Evolutionary conservation across 2,329 filamentous ascomycete species (phyloP).

Genomic region (Orbilia quercus): DNA sequence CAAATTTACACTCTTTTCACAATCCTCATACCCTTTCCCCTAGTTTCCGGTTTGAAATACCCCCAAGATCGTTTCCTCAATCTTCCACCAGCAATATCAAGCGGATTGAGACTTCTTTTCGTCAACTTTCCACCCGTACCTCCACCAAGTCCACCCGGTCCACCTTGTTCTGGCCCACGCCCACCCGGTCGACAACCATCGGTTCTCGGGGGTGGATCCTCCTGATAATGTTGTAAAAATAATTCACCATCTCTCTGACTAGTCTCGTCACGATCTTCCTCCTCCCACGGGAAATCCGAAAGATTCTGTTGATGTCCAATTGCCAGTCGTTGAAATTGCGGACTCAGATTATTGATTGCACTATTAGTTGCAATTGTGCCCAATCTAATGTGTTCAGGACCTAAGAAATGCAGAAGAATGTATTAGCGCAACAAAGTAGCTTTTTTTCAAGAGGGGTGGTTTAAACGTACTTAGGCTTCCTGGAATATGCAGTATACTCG

Average conservation of each 20-base stretch:
- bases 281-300: constrained; percentile 28
- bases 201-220: background rate
- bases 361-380: background rate
- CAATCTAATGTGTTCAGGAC: constrained; percentile 11
- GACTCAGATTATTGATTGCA: constrained; percentile 2
- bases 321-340: background rate
- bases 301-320: constrained; percentile 8
- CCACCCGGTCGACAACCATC: constrained; percentile 3
- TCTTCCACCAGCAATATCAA: constrained; percentile 34
- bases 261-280: constrained; percentile 25
- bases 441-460: background rate
- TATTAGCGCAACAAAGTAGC: background rate
- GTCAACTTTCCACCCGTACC: constrained; percentile 7
- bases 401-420: background rate
- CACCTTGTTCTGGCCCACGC: constrained; percentile 1
- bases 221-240: constrained; percentile 18
- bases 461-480: constrained; percentile 14
- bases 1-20: constrained; percentile 15
- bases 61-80: constrained; percentile 38
- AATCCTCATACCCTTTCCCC: constrained; percentile 37
- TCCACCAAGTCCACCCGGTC: background rate
- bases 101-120: constrained; percentile 20
- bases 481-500: constrained; percentile 13
- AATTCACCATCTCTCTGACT: constrained; percentile 15
- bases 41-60: constrained; percentile 26